Base-by-base conservation (phyloP, 2,329 filamentous ascomycete species). In the Onygenales sp. region DNA sequence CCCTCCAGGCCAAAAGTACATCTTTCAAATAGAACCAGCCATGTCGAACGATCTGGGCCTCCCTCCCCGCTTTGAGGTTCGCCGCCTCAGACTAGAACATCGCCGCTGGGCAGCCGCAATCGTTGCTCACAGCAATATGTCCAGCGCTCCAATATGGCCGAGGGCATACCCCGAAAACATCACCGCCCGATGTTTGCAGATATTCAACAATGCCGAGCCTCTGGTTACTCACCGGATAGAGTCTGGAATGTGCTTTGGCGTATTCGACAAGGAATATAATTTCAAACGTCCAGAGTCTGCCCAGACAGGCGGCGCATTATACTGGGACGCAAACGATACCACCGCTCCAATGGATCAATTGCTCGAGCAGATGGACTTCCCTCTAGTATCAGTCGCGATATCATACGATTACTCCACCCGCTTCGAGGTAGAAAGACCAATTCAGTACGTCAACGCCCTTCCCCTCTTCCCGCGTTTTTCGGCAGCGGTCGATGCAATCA, bases 181-280 rank as follows among this genome's bases (percentile, higher is more conserved):
- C 21, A 27, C 21, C 21, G 21, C 21, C 21, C 21, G 21, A 5
- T 27, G 21, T 27, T 27, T 27, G 21, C 21, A 27, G 21, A 27
- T 27, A 27, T 27, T 27, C 21, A 27, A 27, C 21, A 27, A 46
- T 13, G 42, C 43, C 27, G 59, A 58, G 7, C 69, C 72, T 54
- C 62, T 72, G 17, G 54, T 68, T 4, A 51, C 54, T 6, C 66
- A 71, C 54, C 65, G 69, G 52, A 63, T 72, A 54, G 52, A 61
- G 36, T 68, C 64, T 1, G 66, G 65, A 2, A 51, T 68, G 3
- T 67, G 64, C 41, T 70, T 64, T 56, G 69, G 69, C 51, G 67
- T 72, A 36, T 71, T 70, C 60, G 69, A 72, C 58, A 68, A 63
- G 7, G 59, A 70, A 42, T 72, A 71, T 56, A 38, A 57, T 17